Evolutionary conservation across 2,329 filamentous ascomycete species (phyloP).

Genomic region (Nothophoma quercina): DNA sequence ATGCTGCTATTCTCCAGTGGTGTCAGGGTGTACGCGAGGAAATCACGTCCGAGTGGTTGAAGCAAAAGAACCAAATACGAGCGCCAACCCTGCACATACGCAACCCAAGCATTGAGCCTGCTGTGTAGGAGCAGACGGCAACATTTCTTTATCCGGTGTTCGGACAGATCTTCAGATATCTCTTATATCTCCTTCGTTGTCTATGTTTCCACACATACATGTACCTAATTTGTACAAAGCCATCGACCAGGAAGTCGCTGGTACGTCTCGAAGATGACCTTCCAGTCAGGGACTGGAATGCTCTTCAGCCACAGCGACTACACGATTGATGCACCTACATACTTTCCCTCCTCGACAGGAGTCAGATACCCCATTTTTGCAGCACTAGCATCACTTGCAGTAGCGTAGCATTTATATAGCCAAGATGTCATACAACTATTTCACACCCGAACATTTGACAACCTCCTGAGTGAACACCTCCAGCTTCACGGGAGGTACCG

Average conservation of each 20-base stretch:
- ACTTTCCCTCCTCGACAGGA: conserved; percentile 21
- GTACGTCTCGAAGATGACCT: background rate
- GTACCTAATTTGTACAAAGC: conserved; percentile 35
- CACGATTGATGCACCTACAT: conserved; percentile 4
- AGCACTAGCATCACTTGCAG: conserved; percentile 25
- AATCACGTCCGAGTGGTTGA: conserved; percentile 74
- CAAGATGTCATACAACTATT: conserved; percentile 15
- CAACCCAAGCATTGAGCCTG: conserved; percentile 43
- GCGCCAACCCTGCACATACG: conserved; percentile 49
- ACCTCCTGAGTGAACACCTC: conserved; percentile 1
- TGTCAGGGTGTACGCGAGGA: conserved; percentile 83
- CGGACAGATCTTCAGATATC: conserved; percentile 12
- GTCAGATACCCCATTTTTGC: conserved; percentile 34
- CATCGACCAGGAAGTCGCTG: conserved; percentile 1
- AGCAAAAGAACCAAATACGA: conserved; percentile 48
- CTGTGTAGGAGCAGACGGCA: background rate
- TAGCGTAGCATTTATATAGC: conserved; percentile 26
- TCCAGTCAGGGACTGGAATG: conserved; percentile 8
- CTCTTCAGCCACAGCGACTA: background rate
- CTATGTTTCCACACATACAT: conserved; percentile 28
- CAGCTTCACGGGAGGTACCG: conserved; percentile 1
- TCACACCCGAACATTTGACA: too few relatives aligned
- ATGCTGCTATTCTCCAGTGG: conserved; percentile 84
- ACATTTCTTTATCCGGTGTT: background rate
- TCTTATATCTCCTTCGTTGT: conserved; percentile 35